Evolutionary conservation across 2,329 filamentous ascomycete genomes (phyloP).

Genomic region (Pseudopyricularia javanii): DNA sequence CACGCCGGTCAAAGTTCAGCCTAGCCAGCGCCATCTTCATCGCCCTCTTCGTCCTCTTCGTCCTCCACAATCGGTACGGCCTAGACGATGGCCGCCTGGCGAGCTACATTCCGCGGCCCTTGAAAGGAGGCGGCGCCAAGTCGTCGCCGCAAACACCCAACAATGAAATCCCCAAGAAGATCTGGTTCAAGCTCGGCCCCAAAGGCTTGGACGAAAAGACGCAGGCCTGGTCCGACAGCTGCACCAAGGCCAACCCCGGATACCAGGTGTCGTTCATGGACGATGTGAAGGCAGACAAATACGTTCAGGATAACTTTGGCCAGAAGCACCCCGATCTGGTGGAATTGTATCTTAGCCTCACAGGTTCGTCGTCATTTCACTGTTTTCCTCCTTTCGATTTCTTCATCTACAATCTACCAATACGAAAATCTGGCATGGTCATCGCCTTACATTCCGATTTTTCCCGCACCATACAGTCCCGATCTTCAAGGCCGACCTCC

Average conservation of each 20-base stretch:
- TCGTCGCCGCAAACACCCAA: not conserved
- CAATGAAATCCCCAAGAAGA: constrained; percentile 14
- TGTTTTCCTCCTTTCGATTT: constrained; percentile 7
- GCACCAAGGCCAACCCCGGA: constrained; percentile 14
- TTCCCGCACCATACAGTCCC: not conserved
- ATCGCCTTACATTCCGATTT: not conserved
- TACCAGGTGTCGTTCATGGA: constrained; percentile 15
- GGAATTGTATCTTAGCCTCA: constrained; percentile 10
- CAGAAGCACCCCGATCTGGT: constrained; percentile 10
- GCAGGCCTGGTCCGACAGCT: constrained; percentile 17
- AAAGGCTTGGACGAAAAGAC: constrained; percentile 18
- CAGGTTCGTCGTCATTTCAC: not conserved
- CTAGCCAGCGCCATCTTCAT: not conserved
- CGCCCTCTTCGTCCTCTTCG: not conserved
- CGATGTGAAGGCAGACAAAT: constrained; percentile 26
- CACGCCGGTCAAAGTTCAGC: not conserved
- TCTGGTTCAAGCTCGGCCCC: constrained; percentile 26
- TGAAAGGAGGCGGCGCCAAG: not conserved
- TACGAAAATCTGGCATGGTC: constrained; percentile 11
- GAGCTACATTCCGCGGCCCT: not conserved
- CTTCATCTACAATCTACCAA: not conserved
- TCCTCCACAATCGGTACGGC: not conserved
- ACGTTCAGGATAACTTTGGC: constrained; percentile 45
- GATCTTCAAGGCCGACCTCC: constrained; percentile 27
- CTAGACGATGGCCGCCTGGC: not conserved